Evolutionary conservation across 106 monocot genomes (phyloP), one percentile per base, ranked within the genome.

Genomic region (Narthecium ossifragum): DNA sequence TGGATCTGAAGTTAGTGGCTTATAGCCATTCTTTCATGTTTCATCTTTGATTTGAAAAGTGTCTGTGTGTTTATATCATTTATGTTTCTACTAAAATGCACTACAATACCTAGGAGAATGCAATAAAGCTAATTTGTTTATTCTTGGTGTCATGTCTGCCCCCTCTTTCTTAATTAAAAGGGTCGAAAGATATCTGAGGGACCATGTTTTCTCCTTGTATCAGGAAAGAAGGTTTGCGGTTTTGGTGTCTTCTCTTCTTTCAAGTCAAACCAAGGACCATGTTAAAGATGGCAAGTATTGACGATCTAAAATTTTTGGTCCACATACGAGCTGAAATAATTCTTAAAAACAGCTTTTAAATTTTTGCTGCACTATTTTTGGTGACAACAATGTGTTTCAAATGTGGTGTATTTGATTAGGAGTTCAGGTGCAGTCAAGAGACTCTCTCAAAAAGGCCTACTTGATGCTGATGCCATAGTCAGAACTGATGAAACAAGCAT

Each of bases 161-260:
- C n/a, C n/a, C n/a, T n/a, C n/a, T n/a, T n/a, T n/a, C n/a, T n/a
- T n/a, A n/a, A n/a, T n/a, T n/a, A n/a, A n/a, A n/a, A n/a, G n/a
- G n/a, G n/a, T n/a, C n/a, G n/a, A n/a, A n/a, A n/a, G n/a, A n/a
- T n/a, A n/a, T n/a, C n/a, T n/a, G n/a, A n/a, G n/a, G n/a, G n/a
- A n/a, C n/a, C 10, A 7, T 18, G n/a, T 41, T 51, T 59, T 1
- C 17, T 48, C 34, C 24, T 40, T 39, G 8, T 27, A 31, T 28
- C 75, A 96, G 94, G 90, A 86, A 72, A 77, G 76, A 71, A 80
- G 94, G 66, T 90, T 96, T 66, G 90, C 90, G 49, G 75, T 90
- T 84, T 55, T 96, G 57, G 57, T 89, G 26, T 90, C 90, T 63
- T 83, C 90, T 53, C 69, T 96, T 54, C 67, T 96, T 30, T 96